A percentile compares a stretch with the other conserved stretches of the same genome.
Evolutionary conservation across 2,329 filamentous ascomycete genomes (phyloP).

Genomic region (Colletotrichum tabaci): DNA sequence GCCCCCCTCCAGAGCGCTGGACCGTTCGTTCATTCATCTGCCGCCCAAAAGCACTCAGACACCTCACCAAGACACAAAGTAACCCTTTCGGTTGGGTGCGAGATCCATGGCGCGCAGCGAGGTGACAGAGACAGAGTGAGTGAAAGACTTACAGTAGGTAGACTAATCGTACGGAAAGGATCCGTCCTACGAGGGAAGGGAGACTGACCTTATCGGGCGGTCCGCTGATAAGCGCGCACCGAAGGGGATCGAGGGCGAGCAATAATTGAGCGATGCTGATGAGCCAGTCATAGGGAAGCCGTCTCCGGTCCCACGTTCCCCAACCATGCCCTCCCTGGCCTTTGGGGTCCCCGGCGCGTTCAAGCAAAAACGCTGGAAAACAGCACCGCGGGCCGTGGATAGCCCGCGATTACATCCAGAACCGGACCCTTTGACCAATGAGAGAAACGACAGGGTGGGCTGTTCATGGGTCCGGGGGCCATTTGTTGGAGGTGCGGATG

Average conservation of each 20-base stretch:
- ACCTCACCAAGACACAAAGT: neutral
- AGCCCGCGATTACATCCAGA: slow-evolving; percentile 24
- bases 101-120: neutral
- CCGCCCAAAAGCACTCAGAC: neutral
- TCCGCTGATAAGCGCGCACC: slow-evolving; percentile 34
- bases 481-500: slow-evolving; percentile 19
- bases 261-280: slow-evolving; percentile 4
- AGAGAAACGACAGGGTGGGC: neutral
- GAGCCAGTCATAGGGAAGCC: neutral
- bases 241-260: neutral
- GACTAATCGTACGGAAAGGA: neutral
- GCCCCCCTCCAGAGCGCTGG: neutral
- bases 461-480: neutral
- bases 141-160: no score
- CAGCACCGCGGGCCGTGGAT: slow-evolving; percentile 21
- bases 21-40: neutral
- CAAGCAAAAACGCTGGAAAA: neutral
- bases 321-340: slow-evolving; percentile 12
- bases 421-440: slow-evolving; percentile 20
- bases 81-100: slow-evolving; percentile 21
- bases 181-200: neutral
- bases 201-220: slow-evolving; percentile 21
- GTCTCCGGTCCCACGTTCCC: slow-evolving; percentile 22
- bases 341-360: slow-evolving; percentile 7
- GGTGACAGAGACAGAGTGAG: no score